These are phyloP conservation scores for Parsonsia alboflavescens DNA, from an alignment of 257 asterid genomes.

Conservation along the genomic window DNA sequence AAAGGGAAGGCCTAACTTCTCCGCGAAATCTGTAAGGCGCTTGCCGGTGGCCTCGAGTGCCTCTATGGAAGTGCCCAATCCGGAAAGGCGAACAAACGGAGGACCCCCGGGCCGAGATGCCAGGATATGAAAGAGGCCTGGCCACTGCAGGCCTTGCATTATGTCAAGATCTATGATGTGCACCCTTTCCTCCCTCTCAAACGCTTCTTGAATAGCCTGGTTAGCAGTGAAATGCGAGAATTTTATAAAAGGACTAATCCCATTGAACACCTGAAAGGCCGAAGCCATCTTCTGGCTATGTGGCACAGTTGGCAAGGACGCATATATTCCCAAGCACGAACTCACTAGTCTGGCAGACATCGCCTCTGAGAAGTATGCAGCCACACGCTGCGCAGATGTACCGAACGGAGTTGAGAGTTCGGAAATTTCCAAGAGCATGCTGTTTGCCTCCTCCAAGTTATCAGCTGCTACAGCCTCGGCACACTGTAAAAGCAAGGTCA, in stretches of 20 bases:
- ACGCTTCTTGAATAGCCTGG: constrained; percentile 95
- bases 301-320: constrained; percentile 58
- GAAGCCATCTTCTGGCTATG: constrained; percentile 79
- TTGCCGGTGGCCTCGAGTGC: constrained; percentile 94
- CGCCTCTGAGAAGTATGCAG: constrained; percentile 97
- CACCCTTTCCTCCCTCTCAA: constrained; percentile 88
- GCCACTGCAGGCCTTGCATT: constrained; percentile 99
- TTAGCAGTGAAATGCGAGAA: constrained; percentile 96
- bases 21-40: constrained; percentile 79
- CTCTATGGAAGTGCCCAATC: constrained; percentile 79
- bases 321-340: constrained; percentile 80
- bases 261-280: constrained; percentile 87
- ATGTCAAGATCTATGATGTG: constrained; percentile 92
- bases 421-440: constrained; percentile 71
- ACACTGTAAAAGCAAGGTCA: constrained; percentile 74
- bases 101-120: constrained; percentile 94
- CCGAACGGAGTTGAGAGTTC: constrained; percentile 91
- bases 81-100: constrained; percentile 83
- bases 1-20: constrained; percentile 77
- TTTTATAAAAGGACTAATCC: constrained; percentile 88
- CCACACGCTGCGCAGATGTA: constrained; percentile 96
- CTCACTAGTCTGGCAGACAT: constrained; percentile 86
- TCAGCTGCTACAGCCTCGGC: constrained; percentile 89
- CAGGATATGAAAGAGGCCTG: constrained; percentile 83
- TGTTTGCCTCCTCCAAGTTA: constrained; percentile 76